These are phyloP conservation scores for Stylosanthes scabra DNA, from an alignment of 331 rosid species.

Conservation along the genomic window DNA sequence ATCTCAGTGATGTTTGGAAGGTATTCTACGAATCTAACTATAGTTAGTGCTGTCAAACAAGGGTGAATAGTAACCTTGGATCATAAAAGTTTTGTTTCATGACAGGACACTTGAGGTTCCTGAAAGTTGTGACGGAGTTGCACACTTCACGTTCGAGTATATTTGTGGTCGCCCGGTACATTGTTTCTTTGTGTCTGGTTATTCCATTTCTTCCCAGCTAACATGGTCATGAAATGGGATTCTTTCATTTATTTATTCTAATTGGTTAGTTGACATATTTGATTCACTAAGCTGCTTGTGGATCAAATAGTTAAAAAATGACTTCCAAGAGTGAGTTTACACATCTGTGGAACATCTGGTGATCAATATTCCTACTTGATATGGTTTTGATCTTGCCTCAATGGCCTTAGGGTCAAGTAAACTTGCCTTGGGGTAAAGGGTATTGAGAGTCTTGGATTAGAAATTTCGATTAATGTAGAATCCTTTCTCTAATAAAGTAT, in stretches of 20 bases:
- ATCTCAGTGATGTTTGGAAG: conserved; percentile 96
- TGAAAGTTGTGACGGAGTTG: conserved; percentile 84
- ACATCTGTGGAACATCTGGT: conserved; percentile 2
- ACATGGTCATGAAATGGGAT: background rate
- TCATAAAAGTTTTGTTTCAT: conserved; percentile 34
- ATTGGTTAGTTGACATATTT: conserved; percentile 16
- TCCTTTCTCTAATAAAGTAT: background rate
- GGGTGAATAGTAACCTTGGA: conserved; percentile 22
- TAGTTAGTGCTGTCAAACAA: conserved; percentile 29
- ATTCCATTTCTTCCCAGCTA: conserved; percentile 1
- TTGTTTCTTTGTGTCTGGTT: conserved; percentile 40
- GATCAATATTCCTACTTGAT: background rate
- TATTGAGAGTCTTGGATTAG: background rate
- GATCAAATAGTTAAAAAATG: conserved; percentile 12
- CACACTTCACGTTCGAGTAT: conserved; percentile 84
- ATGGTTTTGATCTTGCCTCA: conserved; percentile 7
- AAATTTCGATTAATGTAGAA: conserved; percentile 11
- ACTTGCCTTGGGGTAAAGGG: background rate
- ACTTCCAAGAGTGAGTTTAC: conserved; percentile 25
- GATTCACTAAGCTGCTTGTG: conserved; percentile 8
- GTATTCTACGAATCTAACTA: conserved; percentile 43
- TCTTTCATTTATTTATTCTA: background rate
- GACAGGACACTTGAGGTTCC: conserved; percentile 81
- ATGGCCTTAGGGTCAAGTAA: conserved; percentile 2
- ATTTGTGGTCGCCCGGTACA: conserved; percentile 92